A percentile compares a stretch with the other conserved stretches of the same genome.
Conservation (phyloP, 148 eudicot genomes). For the Heliosperma pusillum region DNA sequence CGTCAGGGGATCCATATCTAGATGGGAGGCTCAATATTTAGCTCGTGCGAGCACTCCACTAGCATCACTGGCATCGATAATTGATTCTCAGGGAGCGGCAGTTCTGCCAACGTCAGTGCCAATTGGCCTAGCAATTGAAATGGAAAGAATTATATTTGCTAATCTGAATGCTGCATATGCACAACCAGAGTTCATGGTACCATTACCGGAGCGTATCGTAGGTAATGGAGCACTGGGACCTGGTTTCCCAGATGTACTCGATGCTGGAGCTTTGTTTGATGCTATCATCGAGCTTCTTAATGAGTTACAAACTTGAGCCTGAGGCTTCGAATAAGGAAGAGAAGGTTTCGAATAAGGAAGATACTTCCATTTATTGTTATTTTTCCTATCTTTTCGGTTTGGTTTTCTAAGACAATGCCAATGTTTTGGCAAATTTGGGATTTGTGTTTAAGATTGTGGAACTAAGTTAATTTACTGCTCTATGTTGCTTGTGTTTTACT, state of each 20-base stretch:
- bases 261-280: neutral
- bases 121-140: neutral
- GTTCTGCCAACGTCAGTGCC: neutral
- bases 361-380: neutral
- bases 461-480: neutral
- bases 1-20: neutral
- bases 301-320: neutral
- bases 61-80: neutral
- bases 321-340: neutral
- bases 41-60: neutral
- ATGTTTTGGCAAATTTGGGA: neutral
- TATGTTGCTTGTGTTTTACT: neutral
- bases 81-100: neutral
- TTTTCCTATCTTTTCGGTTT: neutral
- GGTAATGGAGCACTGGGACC: neutral
- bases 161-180: neutral
- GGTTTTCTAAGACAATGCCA: neutral
- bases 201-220: neutral
- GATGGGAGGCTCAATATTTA: neutral
- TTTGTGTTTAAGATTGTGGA: neutral
- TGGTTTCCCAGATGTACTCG: neutral
- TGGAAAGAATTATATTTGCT: neutral
- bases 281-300: neutral
- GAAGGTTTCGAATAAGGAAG: neutral
- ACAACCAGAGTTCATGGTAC: neutral